A percentile compares a stretch with the other conserved stretches of the same genome.
Evolutionary conservation across 108 stramenopile genomes (phyloP).

Genomic region (Pseudonitzschia pungens): DNA sequence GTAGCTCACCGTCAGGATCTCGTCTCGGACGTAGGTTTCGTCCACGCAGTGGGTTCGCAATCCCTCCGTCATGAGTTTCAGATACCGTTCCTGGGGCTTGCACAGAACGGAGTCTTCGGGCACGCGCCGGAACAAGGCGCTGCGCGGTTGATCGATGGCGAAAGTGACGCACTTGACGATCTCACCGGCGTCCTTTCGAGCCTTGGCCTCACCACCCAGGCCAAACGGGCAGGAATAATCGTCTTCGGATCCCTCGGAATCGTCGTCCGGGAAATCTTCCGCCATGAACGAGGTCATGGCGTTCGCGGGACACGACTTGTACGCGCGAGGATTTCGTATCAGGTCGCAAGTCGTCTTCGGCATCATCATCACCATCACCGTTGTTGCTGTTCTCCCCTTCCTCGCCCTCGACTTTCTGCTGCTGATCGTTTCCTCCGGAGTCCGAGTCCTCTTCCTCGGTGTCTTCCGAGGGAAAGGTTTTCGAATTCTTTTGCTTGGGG

Average conservation of each 20-base stretch:
- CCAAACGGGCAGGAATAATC: slow-evolving; percentile 7
- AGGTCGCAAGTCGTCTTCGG: neutral
- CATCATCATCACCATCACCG: neutral
- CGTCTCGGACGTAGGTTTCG: slow-evolving; percentile 32
- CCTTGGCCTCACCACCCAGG: neutral
- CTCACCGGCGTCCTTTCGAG: neutral
- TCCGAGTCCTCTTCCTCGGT: no score
- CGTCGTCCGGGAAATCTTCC: no score
- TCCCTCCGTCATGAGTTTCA: slow-evolving; percentile 33
- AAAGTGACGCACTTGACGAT: neutral
- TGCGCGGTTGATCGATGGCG: neutral
- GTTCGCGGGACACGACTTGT: neutral
- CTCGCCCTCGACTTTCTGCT: neutral
- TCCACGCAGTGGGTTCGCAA: slow-evolving; percentile 19
- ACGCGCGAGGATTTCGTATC: neutral
- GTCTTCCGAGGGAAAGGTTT: no score
- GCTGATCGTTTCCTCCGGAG: neutral
- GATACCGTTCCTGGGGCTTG: slow-evolving; percentile 38
- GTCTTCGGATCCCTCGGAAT: neutral
- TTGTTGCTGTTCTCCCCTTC: neutral
- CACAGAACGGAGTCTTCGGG: neutral
- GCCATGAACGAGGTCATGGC: no score
- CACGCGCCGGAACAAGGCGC: neutral
- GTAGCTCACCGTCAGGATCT: slow-evolving; percentile 19
- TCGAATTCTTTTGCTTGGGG: neutral